Evolutionary conservation across 2,329 filamentous ascomycete species (phyloP), one percentile per base, ranked within the genome.

Genomic region (Didymella pinodella): DNA sequence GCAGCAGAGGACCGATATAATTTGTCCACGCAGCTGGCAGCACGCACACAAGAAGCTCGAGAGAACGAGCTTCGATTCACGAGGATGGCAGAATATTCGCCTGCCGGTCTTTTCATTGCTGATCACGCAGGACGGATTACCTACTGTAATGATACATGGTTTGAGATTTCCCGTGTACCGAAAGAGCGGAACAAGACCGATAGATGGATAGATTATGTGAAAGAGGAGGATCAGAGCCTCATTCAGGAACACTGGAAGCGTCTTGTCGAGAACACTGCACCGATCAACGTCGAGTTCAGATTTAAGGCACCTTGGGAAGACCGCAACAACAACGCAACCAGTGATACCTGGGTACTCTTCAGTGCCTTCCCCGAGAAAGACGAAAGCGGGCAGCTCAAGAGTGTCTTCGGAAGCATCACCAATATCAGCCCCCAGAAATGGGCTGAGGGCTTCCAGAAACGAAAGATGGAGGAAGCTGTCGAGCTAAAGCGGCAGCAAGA

Each of bases 381-480:
- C 61, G 78, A 81, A 1, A 79, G 85, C 28, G 90, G 89, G 3
- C 79, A 81, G 28, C 82, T 93, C 50, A 91, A 91, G 78, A 87
- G 88, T 61, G 88, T 93, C 2, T 93, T 93, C 66, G 90, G 90
- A 51, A 90, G 88, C 70, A 89, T 96, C 50, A 94, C 91, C 0
- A 91, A 96, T 70, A 96, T 96, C 64, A 92, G 90, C 18, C 86
- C 90, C 53, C 91, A 95, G 73, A 96, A 96, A 74, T 89, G 89
- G 82, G 91, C 92, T 1, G 92, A 96, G 75, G 88, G 89, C 46
- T 87, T 92, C 32, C 91, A 96, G 75, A 91, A 86, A 67, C 84
- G 88, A 44, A 87, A 91, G 57, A 89, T 91, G 69, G 86, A 93
- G 69, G 91, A 95, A 73, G 92, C 91, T 0, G 86, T 93, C 2